Evolutionary conservation across 345 rosid genomes (phyloP).

Genomic region (Populus davidiana): DNA sequence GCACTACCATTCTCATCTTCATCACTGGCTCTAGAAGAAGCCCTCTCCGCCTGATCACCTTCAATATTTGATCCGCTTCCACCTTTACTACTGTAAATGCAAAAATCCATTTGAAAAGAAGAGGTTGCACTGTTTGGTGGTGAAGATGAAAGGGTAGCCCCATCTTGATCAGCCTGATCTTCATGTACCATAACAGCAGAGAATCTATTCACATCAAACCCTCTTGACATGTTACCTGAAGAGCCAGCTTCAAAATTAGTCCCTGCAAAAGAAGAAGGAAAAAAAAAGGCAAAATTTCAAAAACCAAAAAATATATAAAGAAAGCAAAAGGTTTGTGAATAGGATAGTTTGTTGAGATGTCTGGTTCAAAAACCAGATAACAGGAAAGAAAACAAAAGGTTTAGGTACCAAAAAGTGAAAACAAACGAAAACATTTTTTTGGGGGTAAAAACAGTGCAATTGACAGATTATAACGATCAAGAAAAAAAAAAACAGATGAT

Average conservation of each 20-base stretch:
- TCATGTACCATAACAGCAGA: slow-evolving; percentile 15
- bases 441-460: neutral
- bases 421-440: too few relatives aligned
- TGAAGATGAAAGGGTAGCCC: slow-evolving; percentile 46
- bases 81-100: slow-evolving; percentile 46
- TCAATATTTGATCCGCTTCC: slow-evolving; percentile 45
- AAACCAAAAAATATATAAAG: neutral
- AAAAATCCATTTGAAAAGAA: slow-evolving; percentile 80
- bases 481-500: neutral
- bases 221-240: slow-evolving; percentile 23
- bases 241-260: slow-evolving; percentile 8
- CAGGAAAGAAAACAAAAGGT: neutral
- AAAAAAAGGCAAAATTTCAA: too few relatives aligned
- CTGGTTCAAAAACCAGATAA: slow-evolving; percentile 3
- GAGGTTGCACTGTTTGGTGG: slow-evolving; percentile 80
- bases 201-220: slow-evolving; percentile 49
- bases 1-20: slow-evolving; percentile 84
- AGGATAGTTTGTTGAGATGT: neutral
- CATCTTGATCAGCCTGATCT: slow-evolving; percentile 51
- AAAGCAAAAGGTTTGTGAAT: neutral
- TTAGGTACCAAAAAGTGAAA: neutral
- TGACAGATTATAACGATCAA: neutral
- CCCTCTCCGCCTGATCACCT: slow-evolving; percentile 38
- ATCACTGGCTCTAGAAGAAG: slow-evolving; percentile 66
- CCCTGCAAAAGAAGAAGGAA: slow-evolving; percentile 14